Evolutionary conservation across 1,139 yeast genomes (phyloP), one percentile per base, ranked within the genome.

Genomic region (Yamadazyma diddensiae): DNA sequence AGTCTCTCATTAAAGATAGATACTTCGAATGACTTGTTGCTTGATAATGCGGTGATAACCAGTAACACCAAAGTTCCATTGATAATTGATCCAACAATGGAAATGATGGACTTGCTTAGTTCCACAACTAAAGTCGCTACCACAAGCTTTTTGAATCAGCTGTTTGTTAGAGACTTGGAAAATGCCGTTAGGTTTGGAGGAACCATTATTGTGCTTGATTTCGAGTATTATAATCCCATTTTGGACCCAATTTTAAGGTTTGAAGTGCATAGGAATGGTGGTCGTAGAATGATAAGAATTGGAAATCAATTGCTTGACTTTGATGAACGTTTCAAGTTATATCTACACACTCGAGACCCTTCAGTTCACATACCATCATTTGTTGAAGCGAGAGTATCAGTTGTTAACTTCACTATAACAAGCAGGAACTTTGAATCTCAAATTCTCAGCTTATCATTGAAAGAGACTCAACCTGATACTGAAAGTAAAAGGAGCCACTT

Each of bases 111-210:
- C 0, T 41, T 86, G 16, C 38, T 18, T 46, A 3, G 50, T 56
- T 13, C 51, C 55, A 21, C 42, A 51, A 22, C 40, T 1, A 61
- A 64, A 24, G 52, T 82, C 2, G 61, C 70, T 0, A 52, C 77
- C 0, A 75, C 95, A 0, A 84, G 94, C 44, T 90, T 88, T 49
- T 55, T 82, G 33, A 86, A 83, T 46, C 74, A 72, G n/a, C 74
- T 82, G 0, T 84, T 82, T 52, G 53, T 73, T 4, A 82, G 77
- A 46, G 84, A 78, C 33, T 55, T 90, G 16, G 95, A 87, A 50
- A 83, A 87, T 49, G 81, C 95, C 0, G 55, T 90, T 17, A 65
- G 94, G 39, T 90, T 90, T 64, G 97, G 98, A 6, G 88, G 87
- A 4, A 51, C 73, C 0, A 62, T 90, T 7, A 52, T 90, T 9